Base-by-base conservation (phyloP, 768 basidiomycete species). In the Termitomyces bulborhizus region DNA sequence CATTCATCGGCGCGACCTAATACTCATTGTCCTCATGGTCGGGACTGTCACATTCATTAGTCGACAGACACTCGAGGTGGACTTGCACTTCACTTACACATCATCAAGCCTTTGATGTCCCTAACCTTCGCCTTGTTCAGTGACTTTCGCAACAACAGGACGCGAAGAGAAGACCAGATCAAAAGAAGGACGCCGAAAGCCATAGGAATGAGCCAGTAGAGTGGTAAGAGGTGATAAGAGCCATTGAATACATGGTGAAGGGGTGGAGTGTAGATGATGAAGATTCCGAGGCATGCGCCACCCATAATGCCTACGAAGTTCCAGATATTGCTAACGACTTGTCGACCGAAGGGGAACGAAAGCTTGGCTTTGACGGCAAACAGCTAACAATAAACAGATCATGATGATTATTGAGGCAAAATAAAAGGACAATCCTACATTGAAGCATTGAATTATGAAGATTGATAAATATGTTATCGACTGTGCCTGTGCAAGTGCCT, bases 361-460 rank as follows among this genome's bases (percentile, higher is more conserved):
- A 85, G 77, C 55, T 73, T 77, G 29, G 84, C 83, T 70, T 85
- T 86, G 34, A 86, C 84, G 1, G 83, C 83, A 59, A 84, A 85
- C 31, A 85, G 78, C 81, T 82, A 24, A 21, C 0, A 31, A 13
- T 55, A 1, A 24, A 40, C 3, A 2, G 21, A 41, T 15, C 27
- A 27, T 29, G 55, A 34, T 26, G 40, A 34, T 16, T 26, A 37
- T 24, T 13, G 1, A 39, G 1, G 21, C 36, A n/a, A 24, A 42
- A 4, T 11, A 13, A 24, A 46, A 46, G 51, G 32, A 29, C 42
- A 48, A 9, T 29, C 46, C 73, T 60, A 83, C 84, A 61, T 86
- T 86, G 73, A 85, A 86, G 65, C 83, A 85, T 63, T 85, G 85
- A 15, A 73, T 76, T 59, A 86, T 83, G 71, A 85, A 85, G 34